Conservation (phyloP, 2,329 filamentous ascomycete species). For the Dothideomycetes sp. region DNA sequence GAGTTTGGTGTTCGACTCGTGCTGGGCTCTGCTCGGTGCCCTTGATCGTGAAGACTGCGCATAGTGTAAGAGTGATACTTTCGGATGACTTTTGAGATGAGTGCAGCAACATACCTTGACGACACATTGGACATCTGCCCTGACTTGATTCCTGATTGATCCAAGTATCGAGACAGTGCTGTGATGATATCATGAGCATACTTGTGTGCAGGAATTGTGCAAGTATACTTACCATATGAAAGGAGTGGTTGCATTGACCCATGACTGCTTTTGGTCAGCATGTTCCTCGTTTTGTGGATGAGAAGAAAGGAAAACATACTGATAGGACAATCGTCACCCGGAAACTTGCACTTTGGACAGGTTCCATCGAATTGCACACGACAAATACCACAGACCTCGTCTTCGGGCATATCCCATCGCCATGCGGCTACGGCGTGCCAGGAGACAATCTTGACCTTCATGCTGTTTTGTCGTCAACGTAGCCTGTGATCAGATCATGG, state of each 20-base stretch:
- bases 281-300: no score
- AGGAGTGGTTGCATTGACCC: constrained; percentile 93
- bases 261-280: constrained; percentile 52
- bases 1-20: not conserved
- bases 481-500: not conserved
- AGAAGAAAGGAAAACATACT: constrained; percentile 50
- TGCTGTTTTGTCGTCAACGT: no score
- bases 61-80: not conserved
- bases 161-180: constrained; percentile 96
- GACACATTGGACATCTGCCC: constrained; percentile 94
- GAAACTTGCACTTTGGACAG: constrained; percentile 95
- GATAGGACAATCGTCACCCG: constrained; percentile 88
- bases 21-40: constrained; percentile 12
- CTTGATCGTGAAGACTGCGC: constrained; percentile 21
- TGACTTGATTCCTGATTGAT: constrained; percentile 89
- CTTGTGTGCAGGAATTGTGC: not conserved
- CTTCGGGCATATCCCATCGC: constrained; percentile 92
- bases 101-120: constrained; percentile 47
- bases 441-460: constrained; percentile 92
- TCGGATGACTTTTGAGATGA: no score
- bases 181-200: constrained; percentile 4
- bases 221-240: constrained; percentile 66
- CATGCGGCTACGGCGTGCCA: constrained; percentile 94
- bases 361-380: constrained; percentile 96
- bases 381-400: constrained; percentile 93